Conservation (phyloP, 1,284 basidiomycete species). For the Papiliotrema nemorosa region DNA sequence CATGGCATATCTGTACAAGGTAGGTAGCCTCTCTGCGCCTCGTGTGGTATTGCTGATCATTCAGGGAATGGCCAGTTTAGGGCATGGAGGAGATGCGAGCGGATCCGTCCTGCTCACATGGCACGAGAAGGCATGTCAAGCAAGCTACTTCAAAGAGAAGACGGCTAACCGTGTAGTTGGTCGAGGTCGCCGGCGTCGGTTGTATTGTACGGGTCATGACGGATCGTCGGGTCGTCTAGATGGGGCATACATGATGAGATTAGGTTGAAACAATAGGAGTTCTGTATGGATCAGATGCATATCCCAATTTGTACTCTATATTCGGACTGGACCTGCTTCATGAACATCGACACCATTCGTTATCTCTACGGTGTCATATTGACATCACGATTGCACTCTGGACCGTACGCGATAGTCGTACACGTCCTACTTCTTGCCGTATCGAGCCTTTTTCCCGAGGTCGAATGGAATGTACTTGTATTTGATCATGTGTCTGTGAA, state of each 20-base stretch:
- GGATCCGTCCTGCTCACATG: conserved; percentile 87
- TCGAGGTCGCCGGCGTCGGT: conserved; percentile 90
- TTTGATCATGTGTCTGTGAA: conserved; percentile 90
- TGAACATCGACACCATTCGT: background rate
- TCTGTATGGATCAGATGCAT: too few species aligned
- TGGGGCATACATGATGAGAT: too few species aligned
- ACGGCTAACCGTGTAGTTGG: conserved; percentile 60
- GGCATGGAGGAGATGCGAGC: conserved; percentile 80
- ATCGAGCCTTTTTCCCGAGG: conserved; percentile 45
- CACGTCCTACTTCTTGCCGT: conserved; percentile 35
- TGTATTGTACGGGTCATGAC: conserved; percentile 98
- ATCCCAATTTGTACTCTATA: conserved; percentile 8
- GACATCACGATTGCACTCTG: background rate
- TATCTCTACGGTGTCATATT: too few species aligned
- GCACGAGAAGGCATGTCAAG: conserved; percentile 86
- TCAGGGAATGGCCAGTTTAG: conserved; percentile 36
- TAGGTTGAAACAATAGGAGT: too few species aligned
- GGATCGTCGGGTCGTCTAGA: conserved; percentile 75
- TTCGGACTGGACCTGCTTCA: background rate
- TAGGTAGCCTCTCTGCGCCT: conserved; percentile 12
- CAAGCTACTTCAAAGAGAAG: background rate
- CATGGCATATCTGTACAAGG: conserved; percentile 98
- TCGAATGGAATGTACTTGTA: conserved; percentile 69
- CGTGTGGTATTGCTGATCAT: background rate
- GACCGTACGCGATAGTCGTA: background rate